Evolutionary conservation across 495 filamentous ascomycete species (phyloP), one percentile per base, ranked within the genome.

Genomic region (Penicillium samsonianum): DNA sequence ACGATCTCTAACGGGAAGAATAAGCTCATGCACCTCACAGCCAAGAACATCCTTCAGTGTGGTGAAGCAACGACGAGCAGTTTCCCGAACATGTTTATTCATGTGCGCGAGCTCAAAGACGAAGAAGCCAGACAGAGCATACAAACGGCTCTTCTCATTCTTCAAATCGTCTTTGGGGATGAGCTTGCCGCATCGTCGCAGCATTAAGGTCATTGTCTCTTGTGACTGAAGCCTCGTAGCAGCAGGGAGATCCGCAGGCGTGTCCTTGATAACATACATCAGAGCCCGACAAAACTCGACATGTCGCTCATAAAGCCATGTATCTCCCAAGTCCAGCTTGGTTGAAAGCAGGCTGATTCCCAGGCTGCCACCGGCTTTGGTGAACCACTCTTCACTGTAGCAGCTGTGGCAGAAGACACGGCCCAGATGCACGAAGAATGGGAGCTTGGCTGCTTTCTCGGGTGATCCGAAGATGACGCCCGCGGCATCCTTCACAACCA

Each of bases 211-310:
- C 42, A 98, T 74, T 0, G 92, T 95, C 4, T 86, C 82, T 68
- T 92, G 88, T 3, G 95, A 91, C 49, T 86, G 86, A 22, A 84
- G 74, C 5, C 95, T 82, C 2, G 92, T 97, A 62, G 86, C 88
- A 23, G 93, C 90, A 10, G 95, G 91, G 0, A 98, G 80, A 68
- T 98, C 95, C 35, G 87, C 76, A 2, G 95, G 93, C 78, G 96
- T 94, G 71, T 99, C 95, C 69, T 99, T 98, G 73, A 98, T 89
- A 62, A 96, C 92, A 77, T 95, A 96, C 75, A 96, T 85, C 48
- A 99, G 77, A 12, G 91, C 90, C 30, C 89, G 84, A 38, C 90
- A 85, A 61, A 96, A 91, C 31, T 97, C 91, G 48, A 87, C 78
- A 60, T 96, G 91, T 60, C 87, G 86, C 6, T 85, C 81, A 45